These are phyloP conservation scores for Triticum urartu DNA, from an alignment of 176 grass and related monocot genomes.

Conservation along the genomic window DNA sequence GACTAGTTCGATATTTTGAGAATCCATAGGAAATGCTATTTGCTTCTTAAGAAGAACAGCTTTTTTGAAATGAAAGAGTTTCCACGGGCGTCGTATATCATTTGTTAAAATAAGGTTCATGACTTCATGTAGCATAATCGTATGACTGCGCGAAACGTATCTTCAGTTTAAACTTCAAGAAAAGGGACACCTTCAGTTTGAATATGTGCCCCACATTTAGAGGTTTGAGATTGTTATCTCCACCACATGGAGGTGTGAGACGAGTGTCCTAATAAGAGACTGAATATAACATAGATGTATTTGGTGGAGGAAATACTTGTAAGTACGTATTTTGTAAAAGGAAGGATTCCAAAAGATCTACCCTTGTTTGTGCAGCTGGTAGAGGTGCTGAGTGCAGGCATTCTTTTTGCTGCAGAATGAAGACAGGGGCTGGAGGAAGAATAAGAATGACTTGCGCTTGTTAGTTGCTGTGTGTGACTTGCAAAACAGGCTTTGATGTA, in stretches of 20 bases:
- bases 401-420: conserved; percentile 26
- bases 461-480: neutral
- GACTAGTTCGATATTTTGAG: neutral
- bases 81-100: neutral
- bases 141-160: neutral
- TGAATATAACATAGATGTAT: neutral
- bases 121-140: neutral
- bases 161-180: neutral
- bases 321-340: neutral
- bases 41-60: neutral
- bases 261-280: conserved; percentile 1
- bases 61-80: neutral
- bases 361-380: neutral
- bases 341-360: neutral
- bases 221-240: neutral
- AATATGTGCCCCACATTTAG: neutral
- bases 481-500: neutral
- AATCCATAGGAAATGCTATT: neutral
- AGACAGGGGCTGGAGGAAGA: neutral
- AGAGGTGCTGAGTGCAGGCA: neutral
- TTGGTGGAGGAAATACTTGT: neutral
- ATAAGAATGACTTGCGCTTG: neutral
- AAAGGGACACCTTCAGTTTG: neutral
- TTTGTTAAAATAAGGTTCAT: neutral
- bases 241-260: neutral